Conservation (phyloP, 164 flowering plant species). For the Saururus chinensis region DNA sequence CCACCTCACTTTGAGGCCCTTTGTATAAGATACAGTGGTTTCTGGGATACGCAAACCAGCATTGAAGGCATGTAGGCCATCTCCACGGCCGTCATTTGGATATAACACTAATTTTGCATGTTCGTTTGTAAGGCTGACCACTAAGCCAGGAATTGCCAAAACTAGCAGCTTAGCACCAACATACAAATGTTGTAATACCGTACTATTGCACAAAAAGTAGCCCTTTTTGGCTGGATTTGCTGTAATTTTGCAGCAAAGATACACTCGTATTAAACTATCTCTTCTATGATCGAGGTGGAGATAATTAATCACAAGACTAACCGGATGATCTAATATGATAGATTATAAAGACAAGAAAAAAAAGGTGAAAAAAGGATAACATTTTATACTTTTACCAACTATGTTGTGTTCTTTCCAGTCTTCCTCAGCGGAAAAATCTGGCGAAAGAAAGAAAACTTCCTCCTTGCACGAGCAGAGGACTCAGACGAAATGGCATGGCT, state of each 20-base stretch:
- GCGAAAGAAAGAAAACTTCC: slow-evolving; percentile 70
- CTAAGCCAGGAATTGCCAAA: too few relatives aligned
- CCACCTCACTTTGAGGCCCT: too few relatives aligned
- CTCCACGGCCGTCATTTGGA: too few relatives aligned
- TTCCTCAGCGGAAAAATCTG: slow-evolving; percentile 70
- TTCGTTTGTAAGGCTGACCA: too few relatives aligned
- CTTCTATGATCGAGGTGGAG: background rate
- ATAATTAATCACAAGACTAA: too few relatives aligned
- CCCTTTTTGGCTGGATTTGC: background rate
- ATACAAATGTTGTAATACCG: background rate
- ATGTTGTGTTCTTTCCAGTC: slow-evolving; percentile 38
- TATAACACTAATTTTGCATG: too few relatives aligned
- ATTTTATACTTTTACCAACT: slow-evolving; percentile 13
- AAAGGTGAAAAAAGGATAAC: background rate
- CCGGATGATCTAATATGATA: background rate
- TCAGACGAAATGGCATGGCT: slow-evolving; percentile 41
- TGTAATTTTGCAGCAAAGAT: background rate
- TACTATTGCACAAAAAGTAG: too few relatives aligned
- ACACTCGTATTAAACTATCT: background rate
- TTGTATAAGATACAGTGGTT: too few relatives aligned
- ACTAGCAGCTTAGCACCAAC: background rate
- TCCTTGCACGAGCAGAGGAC: slow-evolving; percentile 54
- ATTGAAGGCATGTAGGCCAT: too few relatives aligned
- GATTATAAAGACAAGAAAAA: background rate
- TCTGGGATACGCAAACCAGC: too few relatives aligned